Evolutionary conservation across 768 basidiomycete genomes (phyloP), one percentile per base, ranked within the genome.

Genomic region (Russula vinacea): DNA sequence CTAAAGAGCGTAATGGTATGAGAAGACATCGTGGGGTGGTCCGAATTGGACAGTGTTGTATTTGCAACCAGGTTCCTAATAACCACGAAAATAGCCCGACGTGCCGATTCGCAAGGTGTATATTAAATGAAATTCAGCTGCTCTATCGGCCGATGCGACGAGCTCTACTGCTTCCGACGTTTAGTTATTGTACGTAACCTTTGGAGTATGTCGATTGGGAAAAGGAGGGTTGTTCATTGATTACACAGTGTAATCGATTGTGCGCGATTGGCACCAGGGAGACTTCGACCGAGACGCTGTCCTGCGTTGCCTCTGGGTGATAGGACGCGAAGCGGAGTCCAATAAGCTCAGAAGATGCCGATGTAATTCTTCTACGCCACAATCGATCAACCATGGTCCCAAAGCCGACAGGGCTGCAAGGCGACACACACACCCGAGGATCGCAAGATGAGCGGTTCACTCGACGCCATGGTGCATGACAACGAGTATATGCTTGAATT

Each of bases 381-480:
- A 64, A 64, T 64, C 63, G 63, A 64, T 64, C 32, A 60, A 63
- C 22, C 29, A 22, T 37, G 44, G 50, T 54, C 26, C 51, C 58
- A 32, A 58, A 33, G 9, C 24, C 44, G 33, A 47, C 50, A n/a
- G 19, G 39, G 19, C 17, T 35, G n/a, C 24, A 32, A 22, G 35
- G 56, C n/a, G 44, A 59, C 16, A 29, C 44, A 19, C 54, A 49
- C 45, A 8, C 35, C 62, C 62, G 42, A 58, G 32, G 44, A 29
- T 59, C 57, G 51, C 44, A 47, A n/a, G 2, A n/a, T 35, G n/a
- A 26, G 16, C 26, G 13, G 51, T 37, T 26, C 19, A 9, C 54
- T 64, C 42, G 57, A 51, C 39, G 40, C 40, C 14, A 56, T 56
- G 57, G n/a, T 17, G 44, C 52, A 58, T 54, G 17, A 33, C 52